phyloP scores from a whole-genome alignment of 2,329 filamentous ascomycete species.

The Shiraia bambusicola region DNA sequence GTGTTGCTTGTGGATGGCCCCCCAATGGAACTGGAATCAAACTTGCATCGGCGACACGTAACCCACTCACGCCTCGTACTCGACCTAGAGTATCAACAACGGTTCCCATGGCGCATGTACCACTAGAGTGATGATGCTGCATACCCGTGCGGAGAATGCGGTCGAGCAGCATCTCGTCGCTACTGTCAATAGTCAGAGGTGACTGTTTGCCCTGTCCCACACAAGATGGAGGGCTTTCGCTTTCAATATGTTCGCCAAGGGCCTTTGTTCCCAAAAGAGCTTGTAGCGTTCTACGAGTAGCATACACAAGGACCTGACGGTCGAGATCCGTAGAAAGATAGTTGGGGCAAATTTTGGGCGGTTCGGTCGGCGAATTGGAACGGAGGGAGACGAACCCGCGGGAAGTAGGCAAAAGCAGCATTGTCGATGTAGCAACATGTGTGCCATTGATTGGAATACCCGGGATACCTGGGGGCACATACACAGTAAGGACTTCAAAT shows the following conservation, averaged over 20 bases:
- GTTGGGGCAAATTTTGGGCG: constrained; percentile 12
- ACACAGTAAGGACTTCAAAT: constrained; percentile 4
- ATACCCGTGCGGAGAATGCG: constrained; percentile 6
- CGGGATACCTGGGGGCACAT: constrained; percentile 11
- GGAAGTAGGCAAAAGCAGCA: constrained; percentile 13
- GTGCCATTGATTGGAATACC: constrained; percentile 18
- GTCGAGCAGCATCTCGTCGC: constrained; percentile 9
- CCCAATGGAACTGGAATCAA: constrained; percentile 13
- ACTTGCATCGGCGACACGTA: constrained; percentile 18
- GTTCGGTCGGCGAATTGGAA: constrained; percentile 7
- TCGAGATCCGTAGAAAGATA: constrained; percentile 15
- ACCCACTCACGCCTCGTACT: constrained; percentile 12
- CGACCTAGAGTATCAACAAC: constrained; percentile 15
- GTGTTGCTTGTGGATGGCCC: constrained; percentile 15
- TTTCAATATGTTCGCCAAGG: neutral
- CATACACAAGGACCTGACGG: constrained; percentile 6
- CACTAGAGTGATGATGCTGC: constrained; percentile 11
- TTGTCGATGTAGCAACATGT: constrained; percentile 12
- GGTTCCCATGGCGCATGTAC: constrained; percentile 17
- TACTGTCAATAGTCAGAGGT: constrained; percentile 3
- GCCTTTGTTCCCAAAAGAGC: constrained; percentile 2
- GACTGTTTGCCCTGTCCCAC: constrained; percentile 3
- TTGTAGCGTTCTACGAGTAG: constrained; percentile 8
- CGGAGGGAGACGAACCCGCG: constrained; percentile 17
- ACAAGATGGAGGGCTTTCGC: constrained; percentile 3